Base-by-base conservation (phyloP, 352 stramenopile species). In the Phytophthora sansomeana region DNA sequence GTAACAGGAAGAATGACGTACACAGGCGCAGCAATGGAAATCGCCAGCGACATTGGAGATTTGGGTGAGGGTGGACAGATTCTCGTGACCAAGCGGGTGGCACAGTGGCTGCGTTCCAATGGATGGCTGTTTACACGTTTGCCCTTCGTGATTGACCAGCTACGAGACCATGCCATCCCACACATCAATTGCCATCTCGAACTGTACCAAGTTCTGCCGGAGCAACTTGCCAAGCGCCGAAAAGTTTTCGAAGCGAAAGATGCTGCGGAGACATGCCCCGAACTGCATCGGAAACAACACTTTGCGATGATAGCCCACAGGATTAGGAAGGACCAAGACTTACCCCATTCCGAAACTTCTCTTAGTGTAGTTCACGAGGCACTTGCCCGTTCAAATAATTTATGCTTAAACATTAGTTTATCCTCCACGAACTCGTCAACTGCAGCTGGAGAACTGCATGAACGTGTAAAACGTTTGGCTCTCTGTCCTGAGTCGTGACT, bases 1-100 rank as follows among this genome's bases (percentile, higher is more conserved):
- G 78, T 89, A 30, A 89, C 1, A 86, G 63, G 64, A 29, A 78
- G 76, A 42, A 78, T 76, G 66, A 79, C 59, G 17, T 83, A 83
- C 43, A 75, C 65, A 13, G 74, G 71, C 6, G 54, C 67, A 19
- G 54, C 70, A 3, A 67, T 80, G 57, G 68, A 80, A 30, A 77
- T 78, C 38, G 75, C 67, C 6, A 65, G 65, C 28, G 71, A 78
- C 24, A 67, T 83, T 14, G 69, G 72, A 19, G 72, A 81, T n/a
- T 29, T 83, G 6, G 21, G 80, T 3, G 74, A 76, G 35, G 80
- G 80, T 13, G 80, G 80, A 0, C 80, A 89, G 56, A 87, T 89
- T 48, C 54, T 89, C 0, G 63, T 87, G 5, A 89, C 80, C 2
- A 75, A 78, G 41, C 74, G 76, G 0, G 72, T 90, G 16, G 76